These are phyloP conservation scores for Cynara cardunculus DNA, from an alignment of 129 eudicot genomes.

Conservation along the genomic window DNA sequence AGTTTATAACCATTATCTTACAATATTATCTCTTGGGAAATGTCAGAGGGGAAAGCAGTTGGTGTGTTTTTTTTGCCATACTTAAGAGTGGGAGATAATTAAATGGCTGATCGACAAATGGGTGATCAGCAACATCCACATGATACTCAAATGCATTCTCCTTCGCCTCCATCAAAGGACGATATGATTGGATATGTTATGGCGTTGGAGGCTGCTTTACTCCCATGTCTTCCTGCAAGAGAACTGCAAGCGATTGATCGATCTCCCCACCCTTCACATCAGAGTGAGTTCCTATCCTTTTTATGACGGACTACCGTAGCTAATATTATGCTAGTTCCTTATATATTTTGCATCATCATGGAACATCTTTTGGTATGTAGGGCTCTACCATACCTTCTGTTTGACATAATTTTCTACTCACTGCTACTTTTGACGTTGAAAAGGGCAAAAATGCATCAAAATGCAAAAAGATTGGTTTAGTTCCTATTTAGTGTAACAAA, in stretches of 20 bases:
- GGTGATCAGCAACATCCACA: constrained; percentile 31
- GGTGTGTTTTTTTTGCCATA: neutral
- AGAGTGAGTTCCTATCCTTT: constrained; percentile 40
- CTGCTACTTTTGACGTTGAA: neutral
- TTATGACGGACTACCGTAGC: neutral
- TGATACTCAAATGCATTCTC: constrained; percentile 45
- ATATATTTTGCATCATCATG: neutral
- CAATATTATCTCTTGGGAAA: neutral
- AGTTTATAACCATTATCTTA: neutral
- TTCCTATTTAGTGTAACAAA: neutral
- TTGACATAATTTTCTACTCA: neutral
- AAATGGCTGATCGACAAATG: constrained; percentile 58
- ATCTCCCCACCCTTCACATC: constrained; percentile 95
- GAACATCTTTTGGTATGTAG: neutral
- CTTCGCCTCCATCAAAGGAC: constrained; percentile 44
- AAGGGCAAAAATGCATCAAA: neutral
- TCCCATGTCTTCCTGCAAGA: constrained; percentile 95
- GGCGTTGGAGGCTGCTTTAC: constrained; percentile 92
- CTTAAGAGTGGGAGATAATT: neutral
- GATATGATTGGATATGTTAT: constrained; percentile 77
- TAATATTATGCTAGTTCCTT: neutral
- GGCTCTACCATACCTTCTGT: too few species aligned
- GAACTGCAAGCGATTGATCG: constrained; percentile 99
- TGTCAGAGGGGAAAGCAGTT: neutral
- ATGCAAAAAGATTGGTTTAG: neutral